phyloP scores from a whole-genome alignment of 2,329 filamentous ascomycete species.

The Stachybotrys chlorohalonatus region DNA sequence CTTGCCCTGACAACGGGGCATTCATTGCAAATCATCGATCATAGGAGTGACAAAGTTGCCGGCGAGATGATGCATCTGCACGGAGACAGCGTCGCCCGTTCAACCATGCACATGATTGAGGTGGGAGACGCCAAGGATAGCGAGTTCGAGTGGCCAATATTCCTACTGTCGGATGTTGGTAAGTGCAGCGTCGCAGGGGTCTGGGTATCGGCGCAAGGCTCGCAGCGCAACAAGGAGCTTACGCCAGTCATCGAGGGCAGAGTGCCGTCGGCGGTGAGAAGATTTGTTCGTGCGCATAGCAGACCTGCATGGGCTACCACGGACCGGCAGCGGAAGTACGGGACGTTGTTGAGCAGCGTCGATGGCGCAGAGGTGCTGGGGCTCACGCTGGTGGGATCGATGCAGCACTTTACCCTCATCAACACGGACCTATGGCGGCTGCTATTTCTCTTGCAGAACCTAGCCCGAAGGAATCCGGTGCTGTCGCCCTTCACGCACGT shows the following conservation, averaged over 20 bases:
- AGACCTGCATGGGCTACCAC: constrained; percentile 41
- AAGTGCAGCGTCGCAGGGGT: constrained; percentile 35
- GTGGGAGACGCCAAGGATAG: constrained; percentile 23
- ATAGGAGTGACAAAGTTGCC: constrained; percentile 24
- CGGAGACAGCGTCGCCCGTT: constrained; percentile 34
- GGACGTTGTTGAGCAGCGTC: constrained; percentile 29
- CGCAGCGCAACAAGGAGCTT: constrained; percentile 29
- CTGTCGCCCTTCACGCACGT: constrained; percentile 38
- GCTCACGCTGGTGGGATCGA: constrained; percentile 57
- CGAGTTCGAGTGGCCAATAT: constrained; percentile 26
- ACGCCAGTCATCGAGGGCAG: constrained; percentile 45
- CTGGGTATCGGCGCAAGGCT: constrained; percentile 36
- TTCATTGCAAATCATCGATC: constrained; percentile 47
- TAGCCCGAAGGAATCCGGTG: constrained; percentile 40
- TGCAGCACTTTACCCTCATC: constrained; percentile 63
- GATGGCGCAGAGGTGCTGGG: constrained; percentile 51
- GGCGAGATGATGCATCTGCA: constrained; percentile 31
- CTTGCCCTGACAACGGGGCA: constrained; percentile 43
- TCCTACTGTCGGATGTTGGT: constrained; percentile 38
- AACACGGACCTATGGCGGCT: constrained; percentile 54
- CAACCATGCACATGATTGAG: constrained; percentile 36
- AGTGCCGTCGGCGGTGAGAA: constrained; percentile 46
- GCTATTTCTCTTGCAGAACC: constrained; percentile 63
- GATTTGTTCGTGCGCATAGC: constrained; percentile 42
- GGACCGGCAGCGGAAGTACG: constrained; percentile 27